Conservation (phyloP, 1,139 yeast species). For the Sugiyamaella neomexicana region DNA sequence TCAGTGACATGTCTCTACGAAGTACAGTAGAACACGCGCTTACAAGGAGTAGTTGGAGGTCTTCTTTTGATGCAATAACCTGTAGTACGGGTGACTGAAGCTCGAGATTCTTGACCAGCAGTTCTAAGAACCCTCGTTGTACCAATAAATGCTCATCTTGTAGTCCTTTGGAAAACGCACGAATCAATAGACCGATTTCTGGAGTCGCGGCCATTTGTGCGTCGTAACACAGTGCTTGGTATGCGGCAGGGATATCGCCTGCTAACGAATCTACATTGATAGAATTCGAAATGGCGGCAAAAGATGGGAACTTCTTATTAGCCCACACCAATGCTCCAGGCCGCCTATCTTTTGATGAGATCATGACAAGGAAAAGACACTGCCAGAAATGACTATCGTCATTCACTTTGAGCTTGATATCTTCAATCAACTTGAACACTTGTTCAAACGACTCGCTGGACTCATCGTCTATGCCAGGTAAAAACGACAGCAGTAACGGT, state of each 20-base stretch:
- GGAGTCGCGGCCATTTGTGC: constrained; percentile 66
- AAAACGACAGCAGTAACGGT: constrained; percentile 69
- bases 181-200: constrained; percentile 61
- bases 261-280: constrained; percentile 10
- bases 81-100: constrained; percentile 61
- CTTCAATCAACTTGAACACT: constrained; percentile 59
- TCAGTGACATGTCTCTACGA: constrained; percentile 87
- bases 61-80: constrained; percentile 49
- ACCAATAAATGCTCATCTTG: constrained; percentile 64
- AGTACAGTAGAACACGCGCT: constrained; percentile 69
- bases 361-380: constrained; percentile 68
- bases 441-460: constrained; percentile 75
- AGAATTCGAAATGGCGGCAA: constrained; percentile 34
- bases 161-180: constrained; percentile 73
- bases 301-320: constrained; percentile 61
- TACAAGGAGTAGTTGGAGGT: constrained; percentile 58
- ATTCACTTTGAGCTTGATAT: constrained; percentile 55
- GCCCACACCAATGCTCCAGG: constrained; percentile 84
- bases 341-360: constrained; percentile 74
- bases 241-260: constrained; percentile 23
- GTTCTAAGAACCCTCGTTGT: constrained; percentile 86
- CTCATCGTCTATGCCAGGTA: constrained; percentile 92
- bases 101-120: constrained; percentile 66
- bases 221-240: constrained; percentile 47
- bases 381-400: constrained; percentile 88